phyloP scores from a whole-genome alignment of 805 yeast species.

The Wickerhamiella lipophila region DNA sequence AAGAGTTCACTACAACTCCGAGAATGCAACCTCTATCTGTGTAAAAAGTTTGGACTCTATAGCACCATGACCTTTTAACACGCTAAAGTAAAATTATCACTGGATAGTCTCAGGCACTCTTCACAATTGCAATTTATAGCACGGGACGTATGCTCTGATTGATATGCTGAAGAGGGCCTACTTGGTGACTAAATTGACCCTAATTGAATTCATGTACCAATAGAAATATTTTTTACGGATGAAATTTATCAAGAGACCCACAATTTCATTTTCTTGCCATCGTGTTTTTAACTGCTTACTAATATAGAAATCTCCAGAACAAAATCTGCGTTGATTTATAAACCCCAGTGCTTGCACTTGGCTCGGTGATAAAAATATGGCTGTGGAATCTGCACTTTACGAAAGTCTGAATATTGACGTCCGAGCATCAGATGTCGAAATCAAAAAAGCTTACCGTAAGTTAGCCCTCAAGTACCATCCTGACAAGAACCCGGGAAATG shows the following conservation, averaged over 20 bases:
- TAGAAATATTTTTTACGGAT: too few species aligned
- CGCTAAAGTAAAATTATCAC: too few species aligned
- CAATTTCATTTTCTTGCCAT: not conserved
- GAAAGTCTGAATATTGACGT: constrained; percentile 45
- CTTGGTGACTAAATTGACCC: too few species aligned
- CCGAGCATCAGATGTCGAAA: constrained; percentile 43
- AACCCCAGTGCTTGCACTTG: not conserved
- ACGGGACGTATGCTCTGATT: too few species aligned
- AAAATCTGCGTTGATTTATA: not conserved
- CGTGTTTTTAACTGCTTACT: not conserved
- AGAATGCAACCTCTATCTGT: too few species aligned
- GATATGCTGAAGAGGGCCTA: too few species aligned
- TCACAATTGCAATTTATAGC: too few species aligned
- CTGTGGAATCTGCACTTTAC: constrained; percentile 52
- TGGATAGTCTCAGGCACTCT: too few species aligned
- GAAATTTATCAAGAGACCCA: not conserved
- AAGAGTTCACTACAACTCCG: too few species aligned
- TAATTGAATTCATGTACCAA: too few species aligned
- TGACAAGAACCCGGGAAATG: constrained; percentile 54
- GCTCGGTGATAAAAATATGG: constrained; percentile 35
- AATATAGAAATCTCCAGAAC: constrained; percentile 4
- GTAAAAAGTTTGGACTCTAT: too few species aligned
- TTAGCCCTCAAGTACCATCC: constrained; percentile 72
- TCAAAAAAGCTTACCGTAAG: constrained; percentile 68
- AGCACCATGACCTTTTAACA: too few species aligned